Conservation (phyloP, 768 basidiomycete genomes). For the Hydnomerulius pinastri region DNA sequence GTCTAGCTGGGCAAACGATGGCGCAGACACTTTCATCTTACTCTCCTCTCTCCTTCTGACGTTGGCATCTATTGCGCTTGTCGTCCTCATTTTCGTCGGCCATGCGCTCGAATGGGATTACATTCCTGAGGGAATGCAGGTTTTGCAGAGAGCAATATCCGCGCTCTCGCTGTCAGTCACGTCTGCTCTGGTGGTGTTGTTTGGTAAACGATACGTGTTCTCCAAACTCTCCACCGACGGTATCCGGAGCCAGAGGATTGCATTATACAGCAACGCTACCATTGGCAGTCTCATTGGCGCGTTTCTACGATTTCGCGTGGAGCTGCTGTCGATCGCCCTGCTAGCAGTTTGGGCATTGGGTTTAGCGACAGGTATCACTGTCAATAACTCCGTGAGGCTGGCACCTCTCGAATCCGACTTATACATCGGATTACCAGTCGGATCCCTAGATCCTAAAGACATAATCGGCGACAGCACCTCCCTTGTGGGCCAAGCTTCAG, state of each 20-base stretch:
- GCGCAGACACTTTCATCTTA: too few relatives aligned
- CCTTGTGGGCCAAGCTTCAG: too few relatives aligned
- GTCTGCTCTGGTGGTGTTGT: slow-evolving; percentile 16
- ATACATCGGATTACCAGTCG: too few relatives aligned
- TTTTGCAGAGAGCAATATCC: slow-evolving; percentile 10
- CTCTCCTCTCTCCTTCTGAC: too few relatives aligned
- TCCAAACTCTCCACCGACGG: slow-evolving; percentile 11
- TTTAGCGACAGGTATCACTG: slow-evolving; percentile 13
- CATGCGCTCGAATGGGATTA: too few relatives aligned
- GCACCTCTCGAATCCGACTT: background rate
- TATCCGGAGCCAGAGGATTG: slow-evolving; percentile 13
- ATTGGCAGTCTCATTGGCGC: slow-evolving; percentile 11
- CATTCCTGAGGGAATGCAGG: too few relatives aligned
- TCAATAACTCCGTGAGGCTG: slow-evolving; percentile 5
- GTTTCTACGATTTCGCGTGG: slow-evolving; percentile 5
- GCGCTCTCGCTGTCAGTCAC: slow-evolving; percentile 13
- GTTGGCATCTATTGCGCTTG: too few relatives aligned
- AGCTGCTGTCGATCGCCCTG: slow-evolving; percentile 9
- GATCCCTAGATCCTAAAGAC: too few relatives aligned
- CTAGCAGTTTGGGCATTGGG: slow-evolving; percentile 13
- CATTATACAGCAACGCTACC: slow-evolving; percentile 10
- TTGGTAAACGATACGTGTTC: slow-evolving; percentile 17
- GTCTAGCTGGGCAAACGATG: too few relatives aligned
- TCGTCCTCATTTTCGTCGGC: too few relatives aligned
- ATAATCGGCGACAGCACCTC: too few relatives aligned